phyloP scores from a whole-genome alignment of 805 yeast genomes.

The Saturnispora halmiae region DNA sequence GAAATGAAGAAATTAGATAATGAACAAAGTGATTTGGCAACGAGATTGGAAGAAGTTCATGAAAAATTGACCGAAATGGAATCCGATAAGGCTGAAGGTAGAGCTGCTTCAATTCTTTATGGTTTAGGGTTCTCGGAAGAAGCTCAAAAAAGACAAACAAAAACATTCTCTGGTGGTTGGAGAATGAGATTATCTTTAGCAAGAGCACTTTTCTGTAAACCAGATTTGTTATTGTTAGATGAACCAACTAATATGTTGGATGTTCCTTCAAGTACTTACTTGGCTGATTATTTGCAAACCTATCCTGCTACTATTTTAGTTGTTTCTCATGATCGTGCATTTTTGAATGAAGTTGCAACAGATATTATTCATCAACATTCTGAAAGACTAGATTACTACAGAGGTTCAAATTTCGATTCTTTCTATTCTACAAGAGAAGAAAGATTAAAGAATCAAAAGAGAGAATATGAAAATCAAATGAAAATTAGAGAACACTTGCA shows the following conservation, averaged over 20 bases:
- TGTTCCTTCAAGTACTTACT: constrained; percentile 93
- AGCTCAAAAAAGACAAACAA: constrained; percentile 76
- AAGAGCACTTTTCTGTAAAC: constrained; percentile 94
- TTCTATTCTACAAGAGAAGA: constrained; percentile 93
- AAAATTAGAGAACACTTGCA: constrained; percentile 91
- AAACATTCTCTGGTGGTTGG: constrained; percentile 99
- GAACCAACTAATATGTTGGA: constrained; percentile 99
- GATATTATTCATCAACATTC: constrained; percentile 97
- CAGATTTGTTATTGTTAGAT: constrained; percentile 85
- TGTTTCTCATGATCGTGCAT: constrained; percentile 96
- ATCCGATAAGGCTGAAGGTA: constrained; percentile 92
- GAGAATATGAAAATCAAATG: constrained; percentile 97
- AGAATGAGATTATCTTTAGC: constrained; percentile 99
- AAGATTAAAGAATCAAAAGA: constrained; percentile 81
- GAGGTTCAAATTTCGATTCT: constrained; percentile 88
- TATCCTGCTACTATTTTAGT: constrained; percentile 90
- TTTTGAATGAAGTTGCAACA: constrained; percentile 95
- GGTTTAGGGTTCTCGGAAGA: constrained; percentile 93
- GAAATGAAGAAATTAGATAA: constrained; percentile 76
- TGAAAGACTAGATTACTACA: constrained; percentile 90
- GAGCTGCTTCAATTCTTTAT: constrained; percentile 86
- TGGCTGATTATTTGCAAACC: constrained; percentile 81
- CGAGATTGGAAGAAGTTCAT: constrained; percentile 66
- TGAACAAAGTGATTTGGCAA: constrained; percentile 80
- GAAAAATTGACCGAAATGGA: constrained; percentile 89